Conservation (phyloP, 129 eudicot genomes). For the Deinandra increscens region DNA sequence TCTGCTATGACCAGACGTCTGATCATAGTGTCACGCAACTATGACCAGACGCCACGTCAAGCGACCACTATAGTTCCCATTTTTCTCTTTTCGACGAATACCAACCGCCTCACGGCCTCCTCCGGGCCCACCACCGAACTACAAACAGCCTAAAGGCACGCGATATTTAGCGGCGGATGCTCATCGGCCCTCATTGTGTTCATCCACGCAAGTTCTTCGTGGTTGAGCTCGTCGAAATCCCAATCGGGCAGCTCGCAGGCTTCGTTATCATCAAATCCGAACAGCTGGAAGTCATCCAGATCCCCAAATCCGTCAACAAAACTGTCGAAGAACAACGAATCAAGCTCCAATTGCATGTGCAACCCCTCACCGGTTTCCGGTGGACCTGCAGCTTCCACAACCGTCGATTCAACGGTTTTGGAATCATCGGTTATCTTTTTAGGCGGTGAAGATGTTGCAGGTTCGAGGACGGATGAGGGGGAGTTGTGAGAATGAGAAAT, state of each 20-base stretch:
- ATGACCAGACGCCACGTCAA: too few relatives aligned
- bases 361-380: constrained; percentile 31
- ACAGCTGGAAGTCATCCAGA: constrained; percentile 56
- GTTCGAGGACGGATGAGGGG: constrained; percentile 37
- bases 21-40: too few relatives aligned
- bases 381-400: constrained; percentile 17
- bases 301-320: constrained; percentile 44
- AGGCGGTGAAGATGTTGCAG: constrained; percentile 19
- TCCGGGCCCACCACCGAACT: too few relatives aligned
- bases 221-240: constrained; percentile 62
- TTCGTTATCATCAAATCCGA: constrained; percentile 48
- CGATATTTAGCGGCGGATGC: constrained; percentile 45
- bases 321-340: constrained; percentile 34
- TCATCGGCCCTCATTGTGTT: constrained; percentile 44
- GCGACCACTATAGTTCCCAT: too few relatives aligned
- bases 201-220: constrained; percentile 63
- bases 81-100: too few relatives aligned
- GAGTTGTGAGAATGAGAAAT: constrained; percentile 57
- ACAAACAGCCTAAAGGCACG: constrained; percentile 65
- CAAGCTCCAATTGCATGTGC: constrained; percentile 50
- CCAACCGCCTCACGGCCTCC: too few relatives aligned
- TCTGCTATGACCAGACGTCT: too few relatives aligned
- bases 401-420: constrained; percentile 10
- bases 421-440: neutral
- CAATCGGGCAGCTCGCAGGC: constrained; percentile 54